A percentile compares a stretch with the other conserved stretches of the same genome.
Evolutionary conservation across 1,284 basidiomycete genomes (phyloP).

Genomic region (Apiotrichum akiyoshidainum): DNA sequence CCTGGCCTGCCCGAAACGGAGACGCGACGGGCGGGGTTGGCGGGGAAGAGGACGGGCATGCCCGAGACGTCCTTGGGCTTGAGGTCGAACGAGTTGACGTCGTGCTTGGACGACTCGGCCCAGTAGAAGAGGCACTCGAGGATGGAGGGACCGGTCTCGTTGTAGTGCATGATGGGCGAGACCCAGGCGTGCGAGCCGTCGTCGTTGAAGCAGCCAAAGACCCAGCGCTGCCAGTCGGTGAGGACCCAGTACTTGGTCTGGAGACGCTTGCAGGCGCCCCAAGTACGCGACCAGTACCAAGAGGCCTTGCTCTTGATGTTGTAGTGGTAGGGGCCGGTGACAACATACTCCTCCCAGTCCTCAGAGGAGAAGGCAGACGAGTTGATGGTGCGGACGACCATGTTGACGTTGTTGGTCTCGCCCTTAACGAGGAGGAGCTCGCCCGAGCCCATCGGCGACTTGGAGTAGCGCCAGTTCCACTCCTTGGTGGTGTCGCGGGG

Average conservation of each 20-base stretch:
- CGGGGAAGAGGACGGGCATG: slow-evolving; percentile 41
- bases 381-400: slow-evolving; percentile 51
- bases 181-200: slow-evolving; percentile 43
- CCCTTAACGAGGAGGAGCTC: slow-evolving; percentile 49
- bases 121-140: slow-evolving; percentile 48
- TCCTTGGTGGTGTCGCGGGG: slow-evolving; percentile 36
- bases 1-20: slow-evolving; percentile 22
- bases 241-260: slow-evolving; percentile 48
- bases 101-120: slow-evolving; percentile 35
- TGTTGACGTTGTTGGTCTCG: slow-evolving; percentile 37
- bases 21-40: slow-evolving; percentile 47
- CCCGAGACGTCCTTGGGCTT: slow-evolving; percentile 35
- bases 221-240: slow-evolving; percentile 52
- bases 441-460: slow-evolving; percentile 51
- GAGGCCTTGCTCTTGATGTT: slow-evolving; percentile 51
- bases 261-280: slow-evolving; percentile 46
- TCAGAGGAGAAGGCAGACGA: slow-evolving; percentile 44
- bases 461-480: slow-evolving; percentile 48
- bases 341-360: slow-evolving; percentile 51
- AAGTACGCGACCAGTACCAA: slow-evolving; percentile 52
- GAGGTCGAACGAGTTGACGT: slow-evolving; percentile 8
- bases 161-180: slow-evolving; percentile 35
- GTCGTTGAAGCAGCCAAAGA: slow-evolving; percentile 50
- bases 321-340: slow-evolving; percentile 49
- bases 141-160: slow-evolving; percentile 39